Evolutionary conservation across 257 asterid species (phyloP).

Genomic region (Solanum appendiculatum): DNA sequence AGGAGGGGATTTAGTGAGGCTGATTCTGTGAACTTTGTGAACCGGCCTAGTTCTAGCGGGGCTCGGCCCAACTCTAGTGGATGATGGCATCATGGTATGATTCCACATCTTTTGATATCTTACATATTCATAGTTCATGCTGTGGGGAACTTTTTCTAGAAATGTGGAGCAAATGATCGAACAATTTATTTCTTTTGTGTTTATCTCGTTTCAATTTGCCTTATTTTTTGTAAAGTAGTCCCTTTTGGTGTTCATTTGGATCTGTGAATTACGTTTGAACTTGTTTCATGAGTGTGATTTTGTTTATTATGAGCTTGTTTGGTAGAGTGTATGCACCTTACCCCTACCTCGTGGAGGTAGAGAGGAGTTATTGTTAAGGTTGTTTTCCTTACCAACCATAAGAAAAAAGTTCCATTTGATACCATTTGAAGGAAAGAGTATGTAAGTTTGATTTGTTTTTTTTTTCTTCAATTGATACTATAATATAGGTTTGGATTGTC

Average conservation of each 20-base stretch:
- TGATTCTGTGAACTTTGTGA: slow-evolving; percentile 18
- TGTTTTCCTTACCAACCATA: not conserved
- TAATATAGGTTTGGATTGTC: not conserved
- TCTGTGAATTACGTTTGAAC: not conserved
- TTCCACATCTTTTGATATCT: not conserved
- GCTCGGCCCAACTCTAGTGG: slow-evolving; percentile 48
- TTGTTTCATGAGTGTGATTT: not conserved
- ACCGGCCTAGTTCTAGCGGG: slow-evolving; percentile 52
- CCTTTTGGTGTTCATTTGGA: not conserved
- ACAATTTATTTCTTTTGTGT: not conserved
- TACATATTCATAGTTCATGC: not conserved
- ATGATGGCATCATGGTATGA: slow-evolving; percentile 34
- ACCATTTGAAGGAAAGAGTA: not conserved
- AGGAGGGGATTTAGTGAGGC: slow-evolving; percentile 33
- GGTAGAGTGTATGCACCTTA: not conserved
- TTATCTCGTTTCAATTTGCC: not conserved
- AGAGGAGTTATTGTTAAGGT: not conserved
- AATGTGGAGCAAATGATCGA: not conserved
- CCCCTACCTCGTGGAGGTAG: not conserved
- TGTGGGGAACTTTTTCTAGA: not conserved
- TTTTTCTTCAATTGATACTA: not conserved
- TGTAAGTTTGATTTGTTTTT: not conserved
- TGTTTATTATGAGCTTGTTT: not conserved
- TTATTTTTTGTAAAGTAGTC: not conserved
- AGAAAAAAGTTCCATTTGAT: not conserved